Conservation (phyloP, 169 alveolate genomes). For the Ichthyophthirius multifiliis region DNA sequence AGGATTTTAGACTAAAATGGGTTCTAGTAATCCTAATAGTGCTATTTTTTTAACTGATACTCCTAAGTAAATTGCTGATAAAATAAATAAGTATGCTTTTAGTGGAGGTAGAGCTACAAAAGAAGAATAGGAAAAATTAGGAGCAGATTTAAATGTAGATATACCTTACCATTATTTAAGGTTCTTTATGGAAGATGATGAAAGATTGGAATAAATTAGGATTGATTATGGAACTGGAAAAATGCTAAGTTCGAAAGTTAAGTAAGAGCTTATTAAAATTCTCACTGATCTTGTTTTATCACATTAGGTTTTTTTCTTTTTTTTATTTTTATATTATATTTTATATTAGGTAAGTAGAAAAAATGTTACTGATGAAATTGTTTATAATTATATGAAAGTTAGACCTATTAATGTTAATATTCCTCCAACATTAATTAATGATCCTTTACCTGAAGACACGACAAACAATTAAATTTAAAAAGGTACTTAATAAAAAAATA, state of each 20-base stretch:
- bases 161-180: conserved; percentile 96
- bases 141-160: conserved; percentile 96
- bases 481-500: too few relatives aligned
- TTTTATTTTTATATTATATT: neutral
- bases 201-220: conserved; percentile 91
- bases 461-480: too few relatives aligned
- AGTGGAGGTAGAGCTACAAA: conserved; percentile 95
- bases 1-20: conserved; percentile 94
- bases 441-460: too few relatives aligned
- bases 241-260: conserved; percentile 96
- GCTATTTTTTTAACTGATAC: conserved; percentile 95
- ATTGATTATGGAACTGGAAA: conserved; percentile 93
- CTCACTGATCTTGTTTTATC: conserved; percentile 77
- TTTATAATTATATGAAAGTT: conserved; percentile 44
- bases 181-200: conserved; percentile 94
- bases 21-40: conserved; percentile 84
- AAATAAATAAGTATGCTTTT: conserved; percentile 96
- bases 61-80: conserved; percentile 90
- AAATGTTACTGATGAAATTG: conserved; percentile 70
- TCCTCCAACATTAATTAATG: too few relatives aligned
- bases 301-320: conserved; percentile 36
- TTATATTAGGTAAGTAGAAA: conserved; percentile 70
- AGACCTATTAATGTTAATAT: conserved; percentile 33
- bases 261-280: conserved; percentile 86
- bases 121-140: conserved; percentile 92